Evolutionary conservation across 192 early-diverging fungal species (phyloP).

Genomic region (Entomortierella beljakovae): DNA sequence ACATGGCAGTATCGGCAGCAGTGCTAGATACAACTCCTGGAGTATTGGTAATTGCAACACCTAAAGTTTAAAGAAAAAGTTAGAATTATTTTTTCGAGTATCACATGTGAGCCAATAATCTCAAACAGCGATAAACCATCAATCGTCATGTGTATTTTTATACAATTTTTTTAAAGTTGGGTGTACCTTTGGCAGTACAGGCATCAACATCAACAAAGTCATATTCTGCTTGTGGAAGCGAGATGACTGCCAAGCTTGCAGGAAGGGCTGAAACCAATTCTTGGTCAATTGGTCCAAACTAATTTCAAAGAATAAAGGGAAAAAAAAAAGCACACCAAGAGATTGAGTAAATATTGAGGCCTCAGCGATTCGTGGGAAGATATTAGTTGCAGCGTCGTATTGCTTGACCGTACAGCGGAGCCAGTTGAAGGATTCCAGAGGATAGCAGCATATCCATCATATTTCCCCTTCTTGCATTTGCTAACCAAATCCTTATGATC

Average conservation of each 20-base stretch:
- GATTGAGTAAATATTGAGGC: not conserved
- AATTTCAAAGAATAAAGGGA: not conserved
- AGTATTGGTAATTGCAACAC: conserved; percentile 58
- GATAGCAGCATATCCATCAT: conserved; percentile 44
- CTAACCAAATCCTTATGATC: conserved; percentile 31
- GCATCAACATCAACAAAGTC: conserved; percentile 54
- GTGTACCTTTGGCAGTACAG: conserved; percentile 44
- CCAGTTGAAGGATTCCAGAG: conserved; percentile 19
- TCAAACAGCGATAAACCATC: not conserved
- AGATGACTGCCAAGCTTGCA: conserved; percentile 35
- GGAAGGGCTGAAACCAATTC: conserved; percentile 13
- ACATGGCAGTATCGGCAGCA: conserved; percentile 60
- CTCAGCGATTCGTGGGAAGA: not conserved
- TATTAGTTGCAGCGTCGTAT: not conserved
- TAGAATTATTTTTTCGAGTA: not conserved
- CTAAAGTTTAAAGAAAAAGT: conserved; percentile 13
- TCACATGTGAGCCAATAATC: conserved; percentile 4
- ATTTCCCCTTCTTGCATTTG: conserved; percentile 46
- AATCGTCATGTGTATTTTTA: not conserved
- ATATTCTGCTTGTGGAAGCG: conserved; percentile 51
- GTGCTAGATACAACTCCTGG: conserved; percentile 53
- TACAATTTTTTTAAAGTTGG: not conserved
- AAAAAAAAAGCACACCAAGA: not conserved
- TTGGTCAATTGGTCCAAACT: conserved; percentile 11
- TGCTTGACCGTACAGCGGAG: not conserved